These are phyloP conservation scores for Psilocybe sp. DNA, from an alignment of 768 basidiomycete species.

Conservation along the genomic window DNA sequence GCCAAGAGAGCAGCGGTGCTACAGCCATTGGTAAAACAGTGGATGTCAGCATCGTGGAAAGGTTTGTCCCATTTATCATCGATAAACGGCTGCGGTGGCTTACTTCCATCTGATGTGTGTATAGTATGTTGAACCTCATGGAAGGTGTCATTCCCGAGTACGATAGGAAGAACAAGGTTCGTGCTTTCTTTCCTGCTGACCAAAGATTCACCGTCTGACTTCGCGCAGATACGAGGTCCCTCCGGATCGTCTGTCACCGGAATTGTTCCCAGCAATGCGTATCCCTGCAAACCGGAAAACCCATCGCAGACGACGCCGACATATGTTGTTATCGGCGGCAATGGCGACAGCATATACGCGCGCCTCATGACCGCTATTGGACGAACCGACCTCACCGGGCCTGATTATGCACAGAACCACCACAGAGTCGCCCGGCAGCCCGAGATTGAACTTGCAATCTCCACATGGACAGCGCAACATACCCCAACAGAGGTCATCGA, in stretches of 20 bases:
- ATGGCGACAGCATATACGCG: conserved; percentile 67
- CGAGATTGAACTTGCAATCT: conserved; percentile 63
- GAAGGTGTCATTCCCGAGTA: conserved; percentile 76
- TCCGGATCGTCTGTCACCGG: conserved; percentile 76
- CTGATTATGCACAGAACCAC: conserved; percentile 51
- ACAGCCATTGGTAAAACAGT: conserved; percentile 47
- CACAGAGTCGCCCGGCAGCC: conserved; percentile 62
- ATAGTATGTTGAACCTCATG: conserved; percentile 74
- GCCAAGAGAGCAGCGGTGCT: conserved; percentile 32
- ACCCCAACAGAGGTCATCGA: conserved; percentile 52
- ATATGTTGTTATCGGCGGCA: conserved; percentile 71
- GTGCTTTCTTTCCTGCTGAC: background rate
- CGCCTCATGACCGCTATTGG: conserved; percentile 62
- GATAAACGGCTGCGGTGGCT: background rate
- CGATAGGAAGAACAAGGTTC: conserved; percentile 65
- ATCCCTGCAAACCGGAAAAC: conserved; percentile 57
- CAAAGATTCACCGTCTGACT: conserved; percentile 1
- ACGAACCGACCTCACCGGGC: conserved; percentile 57
- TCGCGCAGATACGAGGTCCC: conserved; percentile 52
- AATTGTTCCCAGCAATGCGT: conserved; percentile 74
- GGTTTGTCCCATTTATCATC: conserved; percentile 29
- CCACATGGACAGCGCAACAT: conserved; percentile 51
- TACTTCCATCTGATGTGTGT: background rate
- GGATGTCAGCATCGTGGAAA: conserved; percentile 77
- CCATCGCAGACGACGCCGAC: conserved; percentile 37